Base-by-base conservation (phyloP, 2,329 filamentous ascomycete species). In the Falciphora oryzae region DNA sequence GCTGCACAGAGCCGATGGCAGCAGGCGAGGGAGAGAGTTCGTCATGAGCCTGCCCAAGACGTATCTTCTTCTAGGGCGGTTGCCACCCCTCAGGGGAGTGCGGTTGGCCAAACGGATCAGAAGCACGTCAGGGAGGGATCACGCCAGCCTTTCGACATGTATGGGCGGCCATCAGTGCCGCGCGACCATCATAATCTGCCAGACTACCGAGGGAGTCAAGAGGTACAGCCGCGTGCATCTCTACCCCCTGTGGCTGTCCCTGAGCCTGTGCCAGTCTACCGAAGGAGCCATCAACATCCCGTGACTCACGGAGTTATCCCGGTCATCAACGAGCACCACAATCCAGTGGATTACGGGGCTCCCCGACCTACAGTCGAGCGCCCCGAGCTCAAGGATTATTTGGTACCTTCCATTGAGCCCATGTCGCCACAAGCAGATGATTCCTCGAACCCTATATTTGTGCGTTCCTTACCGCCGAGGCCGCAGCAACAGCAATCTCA, bases 341-440 rank as follows among this genome's bases (percentile, higher is more conserved):
- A 53, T 53, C 44, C 44, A 53, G 44, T 53, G 44, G 44, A 53
- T 53, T 53, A 53, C 57, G 6, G 22, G 27, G 29, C 27, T 60
- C 58, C 31, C 25, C 58, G n/a, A 29, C 35, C 62, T 44, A n/a
- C 57, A 50, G 32, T 28, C 31, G 28, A 62, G 28, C 44, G 28
- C 25, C 66, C 69, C 59, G 72, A 74, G 61, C 72, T 73, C 32
- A 76, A 78, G 68, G 81, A 83, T 56, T 74, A 79, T 68, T 71
- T 81, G 66, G 75, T 83, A 18, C 79, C 70, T 11, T 83, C 80
- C 8, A 78, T 82, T 68, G 81, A 83, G 67, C 76, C 77, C 27
- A 68, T 63, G 8, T 80, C 79, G 44, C 78, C 79, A 6, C 68
- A 73, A 29, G 59, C 57, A n/a, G 64, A 67, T 11, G 63, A 64